Evolutionary conservation across 78 protist species (phyloP), one percentile per base, ranked within the genome.

Genomic region (slime mould (Dictyostelium discoideum)): DNA sequence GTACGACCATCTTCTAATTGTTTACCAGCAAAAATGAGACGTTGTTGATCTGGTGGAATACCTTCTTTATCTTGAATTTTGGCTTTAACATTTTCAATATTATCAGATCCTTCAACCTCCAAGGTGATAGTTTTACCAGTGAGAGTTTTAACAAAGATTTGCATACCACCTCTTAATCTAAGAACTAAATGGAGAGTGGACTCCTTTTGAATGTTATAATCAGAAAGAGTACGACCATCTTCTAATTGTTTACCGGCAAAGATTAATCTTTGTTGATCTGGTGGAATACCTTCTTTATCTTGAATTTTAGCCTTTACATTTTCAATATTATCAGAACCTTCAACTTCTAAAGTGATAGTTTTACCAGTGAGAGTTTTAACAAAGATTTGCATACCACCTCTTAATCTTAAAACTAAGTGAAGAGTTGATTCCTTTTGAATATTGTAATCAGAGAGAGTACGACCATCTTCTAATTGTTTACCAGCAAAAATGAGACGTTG

Each of bases 101-200:
- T 96, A 97, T 98, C 99, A 2, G 97, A 92, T 9, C 97, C 46
- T 92, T 98, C 99, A 32, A 99, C 99, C 85, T 99, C 99, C 26
- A 99, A 97, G 18, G 99, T 98, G 97, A 99, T 99, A 80, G 99
- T 99, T 97, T 99, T 99, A 87, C 99, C 99, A 72, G 99, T 98
- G 5, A 98, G 96, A 40, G 99, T 98, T 98, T 98, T 98, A 78
- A 99, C 99, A 89, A 98, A 98, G 85, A 98, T 98, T 87, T 98
- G 98, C 98, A 97, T 97, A 83, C 98, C 98, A 82, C 98, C 96
- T 48, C 93, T 78, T 26, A 93, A 80, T 63, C 96, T 65, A 32
- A 98, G 94, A 46, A 98, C 99, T 20, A 99, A 93, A 97, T 99
- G 98, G 18, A 98, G 98, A 69, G 99, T 99, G 18, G 99, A 92